Conservation (phyloP, 805 yeast genomes). For the Saccharomycopsis guyanensis region DNA sequence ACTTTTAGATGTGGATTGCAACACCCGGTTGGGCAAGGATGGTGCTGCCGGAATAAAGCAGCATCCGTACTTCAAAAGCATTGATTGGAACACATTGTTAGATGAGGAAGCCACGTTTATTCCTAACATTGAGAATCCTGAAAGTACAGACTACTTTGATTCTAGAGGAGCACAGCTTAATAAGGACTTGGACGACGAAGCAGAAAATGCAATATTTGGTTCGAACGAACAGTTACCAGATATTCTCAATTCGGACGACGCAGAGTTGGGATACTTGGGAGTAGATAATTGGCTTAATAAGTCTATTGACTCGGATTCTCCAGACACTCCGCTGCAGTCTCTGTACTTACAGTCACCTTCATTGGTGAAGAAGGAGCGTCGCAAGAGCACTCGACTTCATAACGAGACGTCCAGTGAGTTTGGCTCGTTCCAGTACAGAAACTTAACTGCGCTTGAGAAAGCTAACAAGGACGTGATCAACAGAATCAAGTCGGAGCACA, state of each 20-base stretch:
- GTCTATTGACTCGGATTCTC: constrained; percentile 15
- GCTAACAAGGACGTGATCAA: constrained; percentile 92
- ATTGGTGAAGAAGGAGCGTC: constrained; percentile 55
- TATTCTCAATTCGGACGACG: constrained; percentile 12
- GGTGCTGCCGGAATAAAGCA: constrained; percentile 73
- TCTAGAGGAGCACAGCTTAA: constrained; percentile 75
- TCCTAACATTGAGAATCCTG: constrained; percentile 73
- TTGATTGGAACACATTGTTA: constrained; percentile 70
- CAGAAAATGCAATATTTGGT: constrained; percentile 30
- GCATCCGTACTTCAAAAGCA: constrained; percentile 69
- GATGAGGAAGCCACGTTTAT: constrained; percentile 76
- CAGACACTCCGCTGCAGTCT: constrained; percentile 26
- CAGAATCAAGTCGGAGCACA: constrained; percentile 79
- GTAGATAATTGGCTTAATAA: constrained; percentile 15
- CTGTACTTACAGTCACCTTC: constrained; percentile 34
- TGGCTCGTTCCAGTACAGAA: constrained; percentile 89
- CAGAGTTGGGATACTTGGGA: neutral
- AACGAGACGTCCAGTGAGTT: constrained; percentile 72
- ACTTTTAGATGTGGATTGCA: constrained; percentile 57
- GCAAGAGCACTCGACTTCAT: constrained; percentile 50
- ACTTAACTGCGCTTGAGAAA: constrained; percentile 80
- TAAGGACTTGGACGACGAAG: constrained; percentile 28
- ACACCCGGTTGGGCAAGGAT: constrained; percentile 58
- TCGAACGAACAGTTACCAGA: constrained; percentile 21
- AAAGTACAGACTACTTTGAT: constrained; percentile 87